Conservation (phyloP, 495 filamentous ascomycete genomes). For the Tuber aestivum region DNA sequence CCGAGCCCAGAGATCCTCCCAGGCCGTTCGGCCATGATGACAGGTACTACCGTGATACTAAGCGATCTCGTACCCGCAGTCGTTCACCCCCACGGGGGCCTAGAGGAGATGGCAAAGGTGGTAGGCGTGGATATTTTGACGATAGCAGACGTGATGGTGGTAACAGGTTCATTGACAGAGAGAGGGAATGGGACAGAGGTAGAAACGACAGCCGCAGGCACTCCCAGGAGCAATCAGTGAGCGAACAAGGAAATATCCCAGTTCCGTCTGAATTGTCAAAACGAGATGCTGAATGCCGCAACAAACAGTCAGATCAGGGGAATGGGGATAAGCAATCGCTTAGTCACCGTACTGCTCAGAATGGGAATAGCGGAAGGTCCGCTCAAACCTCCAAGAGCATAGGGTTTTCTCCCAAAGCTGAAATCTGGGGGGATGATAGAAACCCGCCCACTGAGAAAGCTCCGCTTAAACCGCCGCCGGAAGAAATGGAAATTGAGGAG, state of each 20-base stretch:
- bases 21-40: conserved; percentile 36
- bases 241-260: conserved; percentile 57
- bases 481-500: conserved; percentile 46
- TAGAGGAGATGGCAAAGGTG: conserved; percentile 44
- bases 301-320: conserved; percentile 43
- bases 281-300: conserved; percentile 48
- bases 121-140: conserved; percentile 41
- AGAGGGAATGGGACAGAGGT: conserved; percentile 31
- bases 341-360: conserved; percentile 29
- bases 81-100: conserved; percentile 55
- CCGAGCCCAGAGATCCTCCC: conserved; percentile 29
- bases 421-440: conserved; percentile 25
- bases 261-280: conserved; percentile 49
- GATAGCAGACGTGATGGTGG: conserved; percentile 38
- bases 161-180: conserved; percentile 36
- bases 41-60: conserved; percentile 50
- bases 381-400: conserved; percentile 15
- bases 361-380: conserved; percentile 33
- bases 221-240: conserved; percentile 60
- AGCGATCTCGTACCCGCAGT: conserved; percentile 62
- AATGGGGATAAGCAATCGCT: conserved; percentile 5
- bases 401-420: conserved; percentile 21
- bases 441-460: conserved; percentile 42
- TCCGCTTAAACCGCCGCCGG: conserved; percentile 32
- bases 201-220: conserved; percentile 42